Evolutionary conservation across 495 filamentous ascomycete species (phyloP), one percentile per base, ranked within the genome.

Genomic region (Penicillium crystallinum): DNA sequence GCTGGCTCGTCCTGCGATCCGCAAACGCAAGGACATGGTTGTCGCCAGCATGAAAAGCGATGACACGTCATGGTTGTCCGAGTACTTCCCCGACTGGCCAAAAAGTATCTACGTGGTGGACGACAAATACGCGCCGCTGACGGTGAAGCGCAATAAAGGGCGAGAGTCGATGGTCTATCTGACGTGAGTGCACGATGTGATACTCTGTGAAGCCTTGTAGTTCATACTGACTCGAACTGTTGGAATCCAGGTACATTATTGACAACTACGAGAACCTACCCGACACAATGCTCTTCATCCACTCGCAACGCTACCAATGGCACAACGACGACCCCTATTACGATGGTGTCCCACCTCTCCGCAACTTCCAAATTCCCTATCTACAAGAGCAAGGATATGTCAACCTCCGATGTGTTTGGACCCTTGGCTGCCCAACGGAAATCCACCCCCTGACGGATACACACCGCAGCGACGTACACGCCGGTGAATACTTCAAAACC

Each of bases 351-450:
- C 71, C 72, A 0, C 73, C 77, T 56, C 70, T 87, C 7, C 69
- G 63, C 29, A 73, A 75, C 39, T 75, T 85, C 53, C 79, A 80
- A 46, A 52, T 81, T 2, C 65, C 76, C 1, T 79, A 85, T 57
- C 68, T 86, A 30, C 71, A 72, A 44, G 57, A 73, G 52, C 64
- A 72, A 44, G 82, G 84, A 40, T 87, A 86, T 56, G 80, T 80
- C 39, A 86, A 84, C 53, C 68, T 86, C n/a, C 82, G 83, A 48
- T 87, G 84, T 61, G 78, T 71, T 53, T 84, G 80, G 82, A 64
- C 66, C 5, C 70, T 82, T 1, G 84, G 84, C 1, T 87, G 84
- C 54, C 83, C 83, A 0, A 70, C 57, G 0, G 81, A 85, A 58
- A 79, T 87, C 51, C 75, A 75, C 22, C 77, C 77, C 2, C 46